Percentiles rank a stretch among this genome's conserved stretches.
These are phyloP conservation scores for Eutrema japonicum DNA, from an alignment of 345 rosid genomes.

Conservation along the genomic window DNA sequence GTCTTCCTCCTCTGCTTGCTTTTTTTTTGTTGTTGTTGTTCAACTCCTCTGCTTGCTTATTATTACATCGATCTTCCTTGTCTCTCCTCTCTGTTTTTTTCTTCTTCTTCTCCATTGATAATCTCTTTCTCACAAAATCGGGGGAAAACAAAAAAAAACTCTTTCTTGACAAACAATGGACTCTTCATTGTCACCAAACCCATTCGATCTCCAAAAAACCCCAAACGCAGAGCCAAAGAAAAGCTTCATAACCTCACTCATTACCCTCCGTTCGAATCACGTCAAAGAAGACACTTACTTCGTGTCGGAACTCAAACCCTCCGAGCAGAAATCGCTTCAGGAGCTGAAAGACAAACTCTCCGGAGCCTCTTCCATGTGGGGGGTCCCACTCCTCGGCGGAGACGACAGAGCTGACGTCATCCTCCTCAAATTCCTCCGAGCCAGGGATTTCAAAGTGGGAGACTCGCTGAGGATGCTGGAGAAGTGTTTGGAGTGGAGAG, in stretches of 20 bases:
- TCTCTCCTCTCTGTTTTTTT: conserved; percentile 20
- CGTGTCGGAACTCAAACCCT: conserved; percentile 67
- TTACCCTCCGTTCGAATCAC: conserved; percentile 67
- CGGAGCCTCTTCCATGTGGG: conserved; percentile 72
- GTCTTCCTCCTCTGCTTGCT: conserved; percentile 27
- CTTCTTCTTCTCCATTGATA: not conserved
- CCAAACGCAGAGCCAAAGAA: conserved; percentile 54
- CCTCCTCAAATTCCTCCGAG: conserved; percentile 83
- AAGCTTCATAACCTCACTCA: conserved; percentile 71
- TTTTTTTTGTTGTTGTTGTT: too few species aligned
- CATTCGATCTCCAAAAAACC: conserved; percentile 47
- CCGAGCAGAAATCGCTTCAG: conserved; percentile 75
- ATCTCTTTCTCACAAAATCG: not conserved
- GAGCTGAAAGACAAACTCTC: conserved; percentile 69
- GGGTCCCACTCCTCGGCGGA: conserved; percentile 61
- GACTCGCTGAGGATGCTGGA: conserved; percentile 74
- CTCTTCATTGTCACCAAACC: conserved; percentile 52
- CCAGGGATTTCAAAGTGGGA: conserved; percentile 74
- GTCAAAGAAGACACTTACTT: conserved; percentile 90
- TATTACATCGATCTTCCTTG: conserved; percentile 37
- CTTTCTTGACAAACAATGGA: conserved; percentile 44
- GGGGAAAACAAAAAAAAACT: not conserved
- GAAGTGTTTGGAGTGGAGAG: conserved; percentile 81
- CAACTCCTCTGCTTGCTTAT: conserved; percentile 24
- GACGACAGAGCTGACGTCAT: conserved; percentile 81